Evolutionary conservation across 257 asterid species (phyloP).

Genomic region (Solanum gracilifrons): DNA sequence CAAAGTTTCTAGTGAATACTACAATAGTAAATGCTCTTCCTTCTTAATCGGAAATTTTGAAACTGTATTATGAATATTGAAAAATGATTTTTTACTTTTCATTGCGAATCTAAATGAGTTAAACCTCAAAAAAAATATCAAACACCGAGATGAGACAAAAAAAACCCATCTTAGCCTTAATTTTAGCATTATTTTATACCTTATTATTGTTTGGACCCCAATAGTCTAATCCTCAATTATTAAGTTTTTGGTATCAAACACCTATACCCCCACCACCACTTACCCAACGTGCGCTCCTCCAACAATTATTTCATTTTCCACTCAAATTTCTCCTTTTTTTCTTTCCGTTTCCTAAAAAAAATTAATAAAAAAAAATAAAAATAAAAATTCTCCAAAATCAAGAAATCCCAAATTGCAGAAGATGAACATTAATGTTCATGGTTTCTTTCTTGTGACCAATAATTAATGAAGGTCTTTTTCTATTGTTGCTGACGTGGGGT

Average conservation of each 20-base stretch:
- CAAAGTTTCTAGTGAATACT: neutral
- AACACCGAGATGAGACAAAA: neutral
- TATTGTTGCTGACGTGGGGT: neutral
- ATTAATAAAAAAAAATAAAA: neutral
- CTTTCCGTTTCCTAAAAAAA: too few species aligned
- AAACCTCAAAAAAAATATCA: neutral
- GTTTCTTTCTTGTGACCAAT: neutral
- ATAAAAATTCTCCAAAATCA: neutral
- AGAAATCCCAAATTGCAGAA: neutral
- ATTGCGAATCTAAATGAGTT: accelerated
- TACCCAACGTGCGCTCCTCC: neutral
- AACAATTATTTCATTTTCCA: neutral
- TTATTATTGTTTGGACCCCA: neutral
- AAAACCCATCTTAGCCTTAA: neutral
- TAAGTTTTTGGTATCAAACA: neutral
- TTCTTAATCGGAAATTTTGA: too few species aligned
- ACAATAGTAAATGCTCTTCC: too few species aligned
- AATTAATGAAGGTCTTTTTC: neutral
- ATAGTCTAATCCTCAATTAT: neutral
- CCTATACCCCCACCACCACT: neutral
- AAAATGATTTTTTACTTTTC: neutral
- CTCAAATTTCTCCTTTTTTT: neutral
- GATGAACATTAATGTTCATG: neutral
- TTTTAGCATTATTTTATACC: neutral
- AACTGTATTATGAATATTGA: neutral